Evolutionary conservation across 805 yeast genomes (phyloP), one percentile per base, ranked within the genome.

Genomic region (Suhomyces prunicola): DNA sequence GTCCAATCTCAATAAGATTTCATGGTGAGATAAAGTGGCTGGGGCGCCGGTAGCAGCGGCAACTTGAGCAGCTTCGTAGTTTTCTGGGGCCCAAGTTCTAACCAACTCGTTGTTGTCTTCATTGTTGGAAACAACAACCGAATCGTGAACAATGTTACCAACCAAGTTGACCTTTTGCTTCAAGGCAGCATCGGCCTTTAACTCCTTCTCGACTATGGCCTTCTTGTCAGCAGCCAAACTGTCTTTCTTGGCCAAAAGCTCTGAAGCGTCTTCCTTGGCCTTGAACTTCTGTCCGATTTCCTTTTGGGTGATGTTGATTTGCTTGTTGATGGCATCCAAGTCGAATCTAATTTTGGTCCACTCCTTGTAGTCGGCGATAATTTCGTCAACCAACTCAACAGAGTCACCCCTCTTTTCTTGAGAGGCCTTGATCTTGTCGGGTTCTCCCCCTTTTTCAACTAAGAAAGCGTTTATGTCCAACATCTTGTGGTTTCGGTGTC

Each of bases 391-490:
- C 50, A 94, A 67, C 73, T 94, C 99, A 50, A 92, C 98, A 35
- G 94, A 77, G 62, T 83, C 98, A 57, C 96, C 96, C 79, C 99
- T 90, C 57, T 96, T 96, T 71, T 77, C 84, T 74, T 94, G 99
- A 39, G 97, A 92, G 66, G 77, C 83, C 70, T 87, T 87, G 69
- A 94, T 90, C 51, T 78, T 78, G 61, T 92, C 93, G 44, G 99
- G 97, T 71, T 92, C 84, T 57, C 99, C 99, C 54, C 99, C 99
- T 75, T 91, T 93, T 69, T 94, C 99, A 62, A 86, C 96, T 62
- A 94, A 86, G 70, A 94, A 94, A 68, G 88, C 88, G 60, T 87
- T 79, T 60, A 94, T 90, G 72, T 94, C 99, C 74, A 94, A 85
- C 99, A 94, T 93, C 41, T 29, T 17, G 42, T 39, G n/a, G 12